Evolutionary conservation across 306 rosid species (phyloP).

Genomic region (Fragaria nilgerrensis): DNA sequence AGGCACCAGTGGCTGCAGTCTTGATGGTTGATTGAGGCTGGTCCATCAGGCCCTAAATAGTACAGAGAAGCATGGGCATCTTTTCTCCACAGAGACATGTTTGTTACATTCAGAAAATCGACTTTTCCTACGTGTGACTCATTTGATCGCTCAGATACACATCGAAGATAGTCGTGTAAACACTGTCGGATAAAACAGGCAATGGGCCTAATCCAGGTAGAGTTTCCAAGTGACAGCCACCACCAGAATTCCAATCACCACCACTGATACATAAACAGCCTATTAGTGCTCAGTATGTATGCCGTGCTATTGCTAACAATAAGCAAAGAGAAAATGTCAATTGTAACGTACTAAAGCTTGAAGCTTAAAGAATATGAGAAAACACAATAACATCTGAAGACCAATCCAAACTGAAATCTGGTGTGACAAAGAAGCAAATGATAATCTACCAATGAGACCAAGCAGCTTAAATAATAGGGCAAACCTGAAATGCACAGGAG

Average conservation of each 20-base stretch:
- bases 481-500: conserved; percentile 95
- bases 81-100: conserved; percentile 66
- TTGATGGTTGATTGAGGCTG: conserved; percentile 57
- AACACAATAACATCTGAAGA: background rate
- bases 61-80: conserved; percentile 86
- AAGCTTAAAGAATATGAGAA: too few species aligned
- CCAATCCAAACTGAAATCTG: background rate
- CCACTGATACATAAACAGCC: conserved; percentile 49
- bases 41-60: conserved; percentile 48
- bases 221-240: conserved; percentile 80
- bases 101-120: conserved; percentile 64
- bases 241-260: conserved; percentile 85
- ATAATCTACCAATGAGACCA: background rate
- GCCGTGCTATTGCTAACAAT: background rate
- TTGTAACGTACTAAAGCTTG: too few species aligned
- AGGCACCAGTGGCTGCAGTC: conserved; percentile 99
- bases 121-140: conserved; percentile 40
- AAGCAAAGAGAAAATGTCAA: background rate
- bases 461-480: background rate
- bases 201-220: conserved; percentile 58
- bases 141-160: conserved; percentile 39
- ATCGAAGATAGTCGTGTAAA: conserved; percentile 38
- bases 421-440: conserved; percentile 6
- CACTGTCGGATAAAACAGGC: conserved; percentile 35
- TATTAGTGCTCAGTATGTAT: conserved; percentile 23